Base-by-base conservation (phyloP, 768 basidiomycete species). In the Mycena filopes region DNA sequence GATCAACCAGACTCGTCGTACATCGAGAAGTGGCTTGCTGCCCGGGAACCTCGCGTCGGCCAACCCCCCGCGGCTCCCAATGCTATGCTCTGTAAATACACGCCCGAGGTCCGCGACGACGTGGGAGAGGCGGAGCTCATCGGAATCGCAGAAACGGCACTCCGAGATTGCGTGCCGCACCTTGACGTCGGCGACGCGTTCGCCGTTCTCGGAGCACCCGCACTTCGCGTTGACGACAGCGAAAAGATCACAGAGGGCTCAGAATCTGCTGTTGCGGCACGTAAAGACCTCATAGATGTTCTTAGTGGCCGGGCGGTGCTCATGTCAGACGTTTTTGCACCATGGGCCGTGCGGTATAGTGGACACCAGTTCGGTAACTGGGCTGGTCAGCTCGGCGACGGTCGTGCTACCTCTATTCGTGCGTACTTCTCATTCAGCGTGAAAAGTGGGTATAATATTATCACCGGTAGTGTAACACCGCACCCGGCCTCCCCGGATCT, bases 331-430 rank as follows among this genome's bases (percentile, higher is more conserved):
- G 68, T 11, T 1, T 91, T 91, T 70, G 87, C 88, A 4, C 91
- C 97, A 0, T 98, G 95, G 94, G 90, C 93, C 6, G 83, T 95
- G 31, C 84, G 95, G 18, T 99, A 98, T 74, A 94, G 92, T 67
- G 96, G 96, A 0, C 93, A 95, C 73, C 94, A 95, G 70, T 96
- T 95, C 71, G 94, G 95, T 0, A 78, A 73, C 3, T 98, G 92
- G 89, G 96, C 98, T 1, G 95, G 96, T 26, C 98, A 98, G 74
- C 83, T 99, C 5, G 98, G 98, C 15, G 97, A 99, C 72, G 98
- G 98, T 0, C 85, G 98, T 20, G 97, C 98, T 1, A 93, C 95
- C n/a, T 93, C 93, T 11, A 87, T 99, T 54, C 78, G 84, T 84
- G 33, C 55, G 50, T 54, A 20, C 48, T 16, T n/a, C 46, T 61